Percentiles rank a stretch among this genome's conserved stretches.
phyloP scores from a whole-genome alignment of 371 early-diverging fungal genomes.

The Catenaria anguillulae region DNA sequence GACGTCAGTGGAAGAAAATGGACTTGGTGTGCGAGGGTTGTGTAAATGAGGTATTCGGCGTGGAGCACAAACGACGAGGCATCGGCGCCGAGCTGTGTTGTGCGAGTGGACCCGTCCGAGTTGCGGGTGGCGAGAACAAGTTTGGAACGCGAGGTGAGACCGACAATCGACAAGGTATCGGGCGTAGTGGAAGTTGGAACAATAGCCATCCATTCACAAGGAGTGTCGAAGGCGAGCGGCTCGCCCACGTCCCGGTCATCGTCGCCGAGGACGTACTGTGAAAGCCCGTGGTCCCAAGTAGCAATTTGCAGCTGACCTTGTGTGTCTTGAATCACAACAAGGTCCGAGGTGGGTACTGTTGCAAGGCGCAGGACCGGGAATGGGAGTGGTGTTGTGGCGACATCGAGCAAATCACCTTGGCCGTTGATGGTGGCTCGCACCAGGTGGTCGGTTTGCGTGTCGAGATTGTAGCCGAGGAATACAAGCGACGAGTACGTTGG shows the following conservation, averaged over 20 bases:
- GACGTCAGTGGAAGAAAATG: slow-evolving; percentile 46
- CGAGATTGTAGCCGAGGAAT: slow-evolving; percentile 13
- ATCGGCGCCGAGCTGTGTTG: slow-evolving; percentile 46
- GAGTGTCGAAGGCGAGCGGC: not conserved
- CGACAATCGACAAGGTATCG: slow-evolving; percentile 34
- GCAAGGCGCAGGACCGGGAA: not conserved
- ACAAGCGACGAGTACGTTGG: slow-evolving; percentile 23
- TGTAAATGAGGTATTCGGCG: slow-evolving; percentile 59
- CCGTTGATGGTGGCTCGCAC: not conserved
- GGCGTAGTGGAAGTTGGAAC: not conserved
- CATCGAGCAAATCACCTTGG: not conserved
- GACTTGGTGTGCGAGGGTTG: slow-evolving; percentile 68
- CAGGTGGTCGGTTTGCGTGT: slow-evolving; percentile 1
- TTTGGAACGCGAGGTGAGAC: slow-evolving; percentile 60
- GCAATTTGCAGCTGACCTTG: not conserved
- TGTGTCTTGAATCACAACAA: not conserved
- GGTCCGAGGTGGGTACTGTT: not conserved
- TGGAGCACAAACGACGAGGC: slow-evolving; percentile 79
- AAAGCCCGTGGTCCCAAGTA: slow-evolving; percentile 8
- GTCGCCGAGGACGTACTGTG: slow-evolving; percentile 20
- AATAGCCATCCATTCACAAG: slow-evolving; percentile 28
- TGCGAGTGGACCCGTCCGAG: too few relatives aligned
- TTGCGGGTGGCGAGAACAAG: slow-evolving; percentile 45
- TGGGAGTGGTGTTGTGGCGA: not conserved
- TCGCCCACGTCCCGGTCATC: too few relatives aligned